Evolutionary conservation across 345 rosid species (phyloP).

Genomic region (Reutealis trisperma): DNA sequence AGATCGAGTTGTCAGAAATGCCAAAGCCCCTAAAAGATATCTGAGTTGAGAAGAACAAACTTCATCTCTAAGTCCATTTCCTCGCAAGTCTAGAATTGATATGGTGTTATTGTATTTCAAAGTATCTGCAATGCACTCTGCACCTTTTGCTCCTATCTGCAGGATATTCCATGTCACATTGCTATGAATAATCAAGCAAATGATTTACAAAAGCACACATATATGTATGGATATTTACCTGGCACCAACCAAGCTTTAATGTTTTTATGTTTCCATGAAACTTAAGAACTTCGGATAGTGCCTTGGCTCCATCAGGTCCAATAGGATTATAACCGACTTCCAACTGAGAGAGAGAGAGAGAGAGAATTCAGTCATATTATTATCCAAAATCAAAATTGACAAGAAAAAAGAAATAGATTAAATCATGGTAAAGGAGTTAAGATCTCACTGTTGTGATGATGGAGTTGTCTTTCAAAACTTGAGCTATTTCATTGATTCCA

Average conservation of each 20-base stretch:
- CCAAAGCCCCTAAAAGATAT: not conserved
- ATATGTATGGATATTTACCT: constrained; percentile 47
- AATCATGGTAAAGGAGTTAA: constrained; percentile 13
- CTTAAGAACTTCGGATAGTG: constrained; percentile 83
- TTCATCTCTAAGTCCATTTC: constrained; percentile 92
- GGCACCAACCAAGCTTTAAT: constrained; percentile 98
- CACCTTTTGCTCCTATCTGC: constrained; percentile 91
- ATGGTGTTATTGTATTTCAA: constrained; percentile 84
- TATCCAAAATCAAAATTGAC: not conserved
- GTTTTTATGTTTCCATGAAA: constrained; percentile 80
- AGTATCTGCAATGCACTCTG: constrained; percentile 80
- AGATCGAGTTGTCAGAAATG: not conserved
- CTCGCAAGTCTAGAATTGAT: constrained; percentile 82
- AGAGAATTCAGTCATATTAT: constrained; percentile 14
- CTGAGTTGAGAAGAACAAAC: constrained; percentile 39
- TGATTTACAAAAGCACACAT: not conserved
- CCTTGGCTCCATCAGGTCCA: constrained; percentile 86
- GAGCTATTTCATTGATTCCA: constrained; percentile 75
- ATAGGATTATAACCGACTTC: constrained; percentile 94
- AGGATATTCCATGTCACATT: constrained; percentile 20
- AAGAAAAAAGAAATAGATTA: constrained; percentile 7
- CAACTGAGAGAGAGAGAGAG: constrained; percentile 54
- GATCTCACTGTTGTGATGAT: constrained; percentile 67
- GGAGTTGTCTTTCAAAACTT: constrained; percentile 72
- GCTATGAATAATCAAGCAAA: not conserved